phyloP scores from a whole-genome alignment of 371 early-diverging fungal genomes.

The Mucor lusitanicus region DNA sequence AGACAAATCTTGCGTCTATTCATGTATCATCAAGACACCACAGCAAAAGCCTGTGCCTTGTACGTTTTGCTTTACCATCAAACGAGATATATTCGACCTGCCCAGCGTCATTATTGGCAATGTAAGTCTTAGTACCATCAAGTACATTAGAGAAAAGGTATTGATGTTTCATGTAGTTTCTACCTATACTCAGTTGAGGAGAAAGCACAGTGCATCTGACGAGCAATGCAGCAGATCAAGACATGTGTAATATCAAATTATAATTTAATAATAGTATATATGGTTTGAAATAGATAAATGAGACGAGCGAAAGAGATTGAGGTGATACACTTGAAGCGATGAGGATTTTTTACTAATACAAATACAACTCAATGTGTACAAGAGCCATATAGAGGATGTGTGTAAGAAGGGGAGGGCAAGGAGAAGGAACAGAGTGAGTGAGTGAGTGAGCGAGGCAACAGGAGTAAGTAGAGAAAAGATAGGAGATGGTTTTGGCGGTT shows the following conservation, averaged over 20 bases:
- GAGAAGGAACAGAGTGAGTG: too few species aligned
- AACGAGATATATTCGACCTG: slow-evolving; percentile 89
- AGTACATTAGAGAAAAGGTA: too few species aligned
- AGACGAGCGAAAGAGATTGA: not conserved
- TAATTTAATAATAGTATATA: not conserved
- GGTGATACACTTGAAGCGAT: slow-evolving; percentile 2
- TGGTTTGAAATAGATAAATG: not conserved
- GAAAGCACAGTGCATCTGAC: too few species aligned
- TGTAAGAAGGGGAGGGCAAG: not conserved
- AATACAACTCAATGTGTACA: not conserved
- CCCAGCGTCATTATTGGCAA: slow-evolving; percentile 85
- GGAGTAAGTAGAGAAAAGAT: not conserved
- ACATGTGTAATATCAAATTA: not conserved
- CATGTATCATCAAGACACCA: slow-evolving; percentile 49
- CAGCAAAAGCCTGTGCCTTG: slow-evolving; percentile 70
- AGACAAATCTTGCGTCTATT: slow-evolving; percentile 71
- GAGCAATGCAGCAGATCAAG: too few species aligned
- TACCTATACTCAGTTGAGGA: slow-evolving; percentile 32
- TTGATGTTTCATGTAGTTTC: slow-evolving; percentile 15
- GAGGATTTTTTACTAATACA: slow-evolving; percentile 11
- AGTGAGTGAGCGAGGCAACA: not conserved
- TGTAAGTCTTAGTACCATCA: slow-evolving; percentile 23
- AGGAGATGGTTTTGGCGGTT: not conserved
- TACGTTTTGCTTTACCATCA: slow-evolving; percentile 90
- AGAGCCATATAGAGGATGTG: slow-evolving; percentile 5